phyloP scores from a whole-genome alignment of 306 rosid genomes.

The Clitoria ternatea region DNA sequence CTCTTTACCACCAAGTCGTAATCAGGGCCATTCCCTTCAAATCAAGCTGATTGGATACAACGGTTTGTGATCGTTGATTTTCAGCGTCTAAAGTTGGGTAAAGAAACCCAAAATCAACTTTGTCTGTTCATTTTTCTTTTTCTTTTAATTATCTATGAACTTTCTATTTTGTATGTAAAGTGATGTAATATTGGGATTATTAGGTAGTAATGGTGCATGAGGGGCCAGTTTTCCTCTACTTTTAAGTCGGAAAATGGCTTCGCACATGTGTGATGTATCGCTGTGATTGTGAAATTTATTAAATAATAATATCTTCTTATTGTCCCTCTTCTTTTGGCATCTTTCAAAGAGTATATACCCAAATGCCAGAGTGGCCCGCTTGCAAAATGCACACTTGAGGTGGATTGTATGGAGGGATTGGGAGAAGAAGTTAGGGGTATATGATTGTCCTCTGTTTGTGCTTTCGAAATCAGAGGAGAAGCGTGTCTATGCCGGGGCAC shows the following conservation, averaged over 20 bases:
- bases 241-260: slow-evolving; percentile 35
- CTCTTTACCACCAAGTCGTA: slow-evolving; percentile 45
- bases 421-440: too few species aligned
- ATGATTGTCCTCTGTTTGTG: too few species aligned
- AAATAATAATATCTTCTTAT: neutral
- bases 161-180: slow-evolving; percentile 27
- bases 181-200: neutral
- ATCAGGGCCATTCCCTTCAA: slow-evolving; percentile 54
- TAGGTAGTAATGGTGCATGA: slow-evolving; percentile 12
- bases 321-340: neutral
- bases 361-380: neutral
- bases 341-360: neutral
- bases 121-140: neutral
- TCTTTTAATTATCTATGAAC: neutral
- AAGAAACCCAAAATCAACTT: slow-evolving; percentile 7
- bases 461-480: too few species aligned
- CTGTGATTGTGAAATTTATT: slow-evolving; percentile 1
- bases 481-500: too few species aligned
- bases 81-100: neutral
- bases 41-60: slow-evolving; percentile 4
- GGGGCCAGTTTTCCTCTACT: slow-evolving; percentile 28
- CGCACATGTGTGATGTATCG: slow-evolving; percentile 30
- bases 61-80: neutral
- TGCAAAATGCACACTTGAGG: neutral
- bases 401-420: too few species aligned